Evolutionary conservation across 371 early-diverging fungal genomes (phyloP).

Genomic region (Choanephora cucurbitarum): DNA sequence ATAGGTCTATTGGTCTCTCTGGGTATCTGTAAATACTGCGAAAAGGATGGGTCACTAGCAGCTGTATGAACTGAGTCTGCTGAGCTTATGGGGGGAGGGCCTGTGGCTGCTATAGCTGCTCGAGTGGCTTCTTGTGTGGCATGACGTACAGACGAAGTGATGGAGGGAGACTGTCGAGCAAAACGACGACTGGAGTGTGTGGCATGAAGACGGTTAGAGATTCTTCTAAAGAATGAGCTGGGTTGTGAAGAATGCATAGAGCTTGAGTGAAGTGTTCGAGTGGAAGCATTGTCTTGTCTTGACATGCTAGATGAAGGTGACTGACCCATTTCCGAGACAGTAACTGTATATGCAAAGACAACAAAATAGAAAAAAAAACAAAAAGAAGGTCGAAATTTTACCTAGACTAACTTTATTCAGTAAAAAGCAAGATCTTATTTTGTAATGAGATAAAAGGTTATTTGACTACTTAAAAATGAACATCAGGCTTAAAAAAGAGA

Average conservation of each 20-base stretch:
- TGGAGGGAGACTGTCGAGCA: conserved; percentile 13
- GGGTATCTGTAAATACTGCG: conserved; percentile 21
- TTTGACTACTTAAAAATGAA: too few species aligned
- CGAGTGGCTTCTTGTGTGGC: conserved; percentile 25
- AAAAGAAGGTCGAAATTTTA: neutral
- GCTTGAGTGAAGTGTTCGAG: conserved; percentile 27
- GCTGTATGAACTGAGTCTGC: conserved; percentile 3
- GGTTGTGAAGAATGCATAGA: conserved; percentile 22
- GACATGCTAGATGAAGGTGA: conserved; percentile 7
- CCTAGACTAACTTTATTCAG: too few species aligned
- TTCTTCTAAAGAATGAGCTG: conserved; percentile 19
- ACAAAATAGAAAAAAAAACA: neutral
- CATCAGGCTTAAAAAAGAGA: too few species aligned
- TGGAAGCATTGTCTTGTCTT: conserved; percentile 27
- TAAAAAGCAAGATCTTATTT: too few species aligned
- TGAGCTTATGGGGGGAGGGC: conserved; percentile 18
- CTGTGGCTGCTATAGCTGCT: conserved; percentile 25
- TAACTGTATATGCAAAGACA: too few species aligned
- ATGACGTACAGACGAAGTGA: conserved; percentile 21
- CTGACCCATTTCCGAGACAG: conserved; percentile 12
- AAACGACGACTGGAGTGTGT: conserved; percentile 15
- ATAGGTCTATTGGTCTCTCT: conserved; percentile 18
- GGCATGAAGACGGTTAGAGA: conserved; percentile 20
- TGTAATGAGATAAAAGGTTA: too few species aligned
- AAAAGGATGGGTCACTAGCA: conserved; percentile 8